Evolutionary conservation across 2,329 filamentous ascomycete species (phyloP), one percentile per base, ranked within the genome.

Genomic region (Fusarium heterosporum): DNA sequence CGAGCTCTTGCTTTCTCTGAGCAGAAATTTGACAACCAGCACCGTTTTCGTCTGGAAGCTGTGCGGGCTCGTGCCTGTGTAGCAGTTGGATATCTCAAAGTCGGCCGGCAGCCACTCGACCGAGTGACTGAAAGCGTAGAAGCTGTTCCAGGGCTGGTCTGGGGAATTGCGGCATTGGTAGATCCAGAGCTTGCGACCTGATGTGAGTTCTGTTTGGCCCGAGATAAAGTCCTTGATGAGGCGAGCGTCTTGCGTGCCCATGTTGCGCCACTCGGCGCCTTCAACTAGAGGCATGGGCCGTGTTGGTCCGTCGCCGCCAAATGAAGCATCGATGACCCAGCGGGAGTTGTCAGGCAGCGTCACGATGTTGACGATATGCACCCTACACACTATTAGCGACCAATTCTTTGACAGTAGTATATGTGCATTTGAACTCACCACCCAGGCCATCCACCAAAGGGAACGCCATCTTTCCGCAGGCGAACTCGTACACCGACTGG

Each of bases 41-140:
- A 90, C 75, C 4, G 73, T 81, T 55, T 80, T 78, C 12, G 83
- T 85, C 74, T 90, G 90, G 73, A 82, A 85, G 55, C 81, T 85
- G 29, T 75, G 73, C 22, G 78, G 75, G 55, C 77, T 79, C 42
- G 80, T 81, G 64, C 84, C 87, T 2, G 85, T 86, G 45, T 73
- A 84, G 68, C 80, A 85, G 74, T 86, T 90, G 79, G 90, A 81
- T 8, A 89, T 79, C 34, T 81, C 82, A 70, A 87, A 91, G 75
- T 92, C 89, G 41, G 79, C 75, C 6, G 82, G 83, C 32, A 87
- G 73, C 74, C 90, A 91, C 75, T 91, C 89, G 16, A 84, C 79
- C 8, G 68, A 65, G 61, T 90, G 87, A 3, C 84, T 83, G 74
- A 93, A 93, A 62, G 83, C 86, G 74, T 92, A 92, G 46, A 82